These are phyloP conservation scores for Saccharomyces paradoxus DNA, from an alignment of 805 yeast genomes.

Conservation along the genomic window DNA sequence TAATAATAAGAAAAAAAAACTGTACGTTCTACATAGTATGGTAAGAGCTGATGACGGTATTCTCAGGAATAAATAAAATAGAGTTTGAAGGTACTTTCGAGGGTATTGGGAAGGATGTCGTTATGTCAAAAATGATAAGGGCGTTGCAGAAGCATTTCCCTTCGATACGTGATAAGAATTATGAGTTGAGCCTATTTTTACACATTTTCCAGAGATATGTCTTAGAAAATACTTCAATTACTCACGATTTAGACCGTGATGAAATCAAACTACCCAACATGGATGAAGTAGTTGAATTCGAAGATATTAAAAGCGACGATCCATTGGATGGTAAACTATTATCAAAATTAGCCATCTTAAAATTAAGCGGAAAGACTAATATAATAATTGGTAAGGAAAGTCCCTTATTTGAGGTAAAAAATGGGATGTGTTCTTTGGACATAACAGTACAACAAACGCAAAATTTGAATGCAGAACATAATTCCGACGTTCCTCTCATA, in stretches of 20 bases:
- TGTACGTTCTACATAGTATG: neutral
- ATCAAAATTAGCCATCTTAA: neutral
- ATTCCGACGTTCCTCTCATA: neutral
- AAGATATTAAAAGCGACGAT: neutral
- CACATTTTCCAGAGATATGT: neutral
- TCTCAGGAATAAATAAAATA: neutral
- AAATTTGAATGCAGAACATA: neutral
- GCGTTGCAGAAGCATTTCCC: constrained; percentile 87
- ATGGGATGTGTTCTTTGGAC: neutral
- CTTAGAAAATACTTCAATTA: neutral
- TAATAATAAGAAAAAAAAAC: neutral
- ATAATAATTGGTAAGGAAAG: neutral
- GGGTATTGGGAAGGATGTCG: constrained; percentile 45
- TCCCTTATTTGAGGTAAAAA: neutral
- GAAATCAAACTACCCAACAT: neutral
- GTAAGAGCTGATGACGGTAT: neutral
- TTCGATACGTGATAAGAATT: constrained; percentile 34
- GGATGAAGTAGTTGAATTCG: neutral
- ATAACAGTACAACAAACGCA: neutral
- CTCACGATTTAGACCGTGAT: constrained; percentile 26
- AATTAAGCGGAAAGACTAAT: neutral
- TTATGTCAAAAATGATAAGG: constrained; percentile 97
- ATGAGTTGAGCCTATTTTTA: constrained; percentile 34
- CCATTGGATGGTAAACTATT: neutral
- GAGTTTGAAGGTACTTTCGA: neutral